Base-by-base conservation (phyloP, 2,329 filamentous ascomycete genomes). In the Xylariaceae sp. region DNA sequence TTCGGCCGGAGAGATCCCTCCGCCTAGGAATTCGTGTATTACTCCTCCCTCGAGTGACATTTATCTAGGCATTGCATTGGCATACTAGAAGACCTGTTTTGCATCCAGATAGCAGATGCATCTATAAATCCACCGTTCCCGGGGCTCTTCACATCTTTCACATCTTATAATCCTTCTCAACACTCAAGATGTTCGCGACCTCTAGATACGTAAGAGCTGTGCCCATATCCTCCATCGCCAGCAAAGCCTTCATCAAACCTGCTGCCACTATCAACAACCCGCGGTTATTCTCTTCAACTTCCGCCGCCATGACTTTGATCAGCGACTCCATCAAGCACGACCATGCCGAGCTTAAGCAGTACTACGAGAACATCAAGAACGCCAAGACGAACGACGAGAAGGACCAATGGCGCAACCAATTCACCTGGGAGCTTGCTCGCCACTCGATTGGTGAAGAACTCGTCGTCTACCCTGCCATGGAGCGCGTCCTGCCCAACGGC, bases 391-490 rank as follows among this genome's bases (percentile, higher is more conserved):
- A 52, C 19, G 68, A 71, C 19, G 59, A 66, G n/a, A 60, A 66
- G 37, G 58, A 54, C 3, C 61, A 65, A n/a, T 73, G 59, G 44
- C 65, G 69, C 41, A 74, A 74, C 40, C 64, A 70, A 43, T 70
- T 75, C 46, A 67, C 63, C 6, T 74, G 71, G 71, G 68, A 72
- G 40, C 59, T 74, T 0, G 67, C 70, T 16, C 66, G 70, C 7
- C 70, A 74, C 50, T 61, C 67, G 0, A 60, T 74, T 34, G 68
- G 64, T 9, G 69, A 74, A 41, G 71, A 74, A 44, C 52, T 74
- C 2, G 46, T 71, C 9, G 57, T 71, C 7, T 70, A 70, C 47
- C 69, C 70, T 6, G 63, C 63, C 3, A 55, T 72, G 18, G 65
- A 70, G 38, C 59, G 62, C 24, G 49, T 64, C 31, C 41, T 70